Evolutionary conservation across 371 early-diverging fungal genomes (phyloP).

Genomic region (Vairimorpha apis): DNA sequence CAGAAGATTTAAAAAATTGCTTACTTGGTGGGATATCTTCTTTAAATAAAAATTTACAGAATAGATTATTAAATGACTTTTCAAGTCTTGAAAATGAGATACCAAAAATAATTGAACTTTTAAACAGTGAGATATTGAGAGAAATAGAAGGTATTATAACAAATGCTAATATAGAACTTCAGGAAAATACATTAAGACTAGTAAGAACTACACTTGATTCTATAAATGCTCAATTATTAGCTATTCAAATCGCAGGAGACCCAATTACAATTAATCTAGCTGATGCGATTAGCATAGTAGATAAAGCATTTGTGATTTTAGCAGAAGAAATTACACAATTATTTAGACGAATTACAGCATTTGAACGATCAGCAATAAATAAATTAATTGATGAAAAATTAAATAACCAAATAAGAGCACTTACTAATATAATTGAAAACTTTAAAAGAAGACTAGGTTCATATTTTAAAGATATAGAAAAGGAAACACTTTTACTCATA

Average conservation of each 20-base stretch:
- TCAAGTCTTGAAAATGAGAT: background rate
- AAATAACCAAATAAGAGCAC: background rate
- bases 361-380: background rate
- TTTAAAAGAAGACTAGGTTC: background rate
- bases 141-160: background rate
- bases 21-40: background rate
- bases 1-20: background rate
- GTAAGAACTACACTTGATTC: background rate
- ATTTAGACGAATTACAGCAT: background rate
- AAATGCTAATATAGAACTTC: slow-evolving; percentile 4
- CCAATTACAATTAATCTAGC: background rate
- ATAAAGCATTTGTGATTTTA: background rate
- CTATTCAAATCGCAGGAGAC: background rate
- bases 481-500: background rate
- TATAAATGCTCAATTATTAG: background rate
- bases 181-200: background rate
- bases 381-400: slow-evolving; percentile 7
- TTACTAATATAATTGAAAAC: background rate
- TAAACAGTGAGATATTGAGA: slow-evolving; percentile 2
- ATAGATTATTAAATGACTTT: background rate
- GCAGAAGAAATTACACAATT: background rate
- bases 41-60: background rate
- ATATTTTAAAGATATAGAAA: background rate
- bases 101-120: background rate
- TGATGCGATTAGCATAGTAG: background rate